A percentile compares a stretch with the other conserved stretches of the same genome.
Conservation (phyloP, 164 flowering plant genomes). For the Protea cynaroides region DNA sequence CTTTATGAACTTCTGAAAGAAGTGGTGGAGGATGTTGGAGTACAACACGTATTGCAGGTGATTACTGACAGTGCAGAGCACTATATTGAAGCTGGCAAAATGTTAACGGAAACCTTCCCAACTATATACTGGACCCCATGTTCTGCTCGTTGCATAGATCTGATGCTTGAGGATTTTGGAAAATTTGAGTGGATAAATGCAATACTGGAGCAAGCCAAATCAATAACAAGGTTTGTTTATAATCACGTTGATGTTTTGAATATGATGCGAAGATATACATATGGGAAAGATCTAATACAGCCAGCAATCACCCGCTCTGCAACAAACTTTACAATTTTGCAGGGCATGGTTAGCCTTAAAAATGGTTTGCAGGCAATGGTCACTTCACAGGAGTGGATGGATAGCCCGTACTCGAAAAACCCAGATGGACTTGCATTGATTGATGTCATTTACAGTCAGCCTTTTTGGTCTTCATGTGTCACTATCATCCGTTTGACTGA, state of each 20-base stretch:
- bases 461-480: slow-evolving; percentile 69
- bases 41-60: slow-evolving; percentile 67
- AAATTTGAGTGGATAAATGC: slow-evolving; percentile 56
- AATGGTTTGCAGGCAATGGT: slow-evolving; percentile 61
- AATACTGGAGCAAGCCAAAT: slow-evolving; percentile 52
- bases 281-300: slow-evolving; percentile 61
- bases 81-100: slow-evolving; percentile 51
- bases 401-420: slow-evolving; percentile 51
- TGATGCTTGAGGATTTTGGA: slow-evolving; percentile 69
- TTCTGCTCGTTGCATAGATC: slow-evolving; percentile 51
- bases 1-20: slow-evolving; percentile 58
- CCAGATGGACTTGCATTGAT: slow-evolving; percentile 46
- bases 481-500: slow-evolving; percentile 37
- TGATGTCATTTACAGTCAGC: slow-evolving; percentile 40
- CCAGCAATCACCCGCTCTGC: slow-evolving; percentile 38
- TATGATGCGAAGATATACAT: slow-evolving; percentile 61
- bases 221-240: slow-evolving; percentile 66
- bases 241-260: slow-evolving; percentile 52
- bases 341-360: slow-evolving; percentile 50
- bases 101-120: slow-evolving; percentile 50
- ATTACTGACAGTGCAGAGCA: slow-evolving; percentile 52
- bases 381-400: slow-evolving; percentile 87
- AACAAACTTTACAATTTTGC: slow-evolving; percentile 59
- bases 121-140: slow-evolving; percentile 75
- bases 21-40: slow-evolving; percentile 85